A percentile compares a stretch with the other conserved stretches of the same genome.
Conservation (phyloP, 208 protist species). For the Leishmania lainsoni region DNA sequence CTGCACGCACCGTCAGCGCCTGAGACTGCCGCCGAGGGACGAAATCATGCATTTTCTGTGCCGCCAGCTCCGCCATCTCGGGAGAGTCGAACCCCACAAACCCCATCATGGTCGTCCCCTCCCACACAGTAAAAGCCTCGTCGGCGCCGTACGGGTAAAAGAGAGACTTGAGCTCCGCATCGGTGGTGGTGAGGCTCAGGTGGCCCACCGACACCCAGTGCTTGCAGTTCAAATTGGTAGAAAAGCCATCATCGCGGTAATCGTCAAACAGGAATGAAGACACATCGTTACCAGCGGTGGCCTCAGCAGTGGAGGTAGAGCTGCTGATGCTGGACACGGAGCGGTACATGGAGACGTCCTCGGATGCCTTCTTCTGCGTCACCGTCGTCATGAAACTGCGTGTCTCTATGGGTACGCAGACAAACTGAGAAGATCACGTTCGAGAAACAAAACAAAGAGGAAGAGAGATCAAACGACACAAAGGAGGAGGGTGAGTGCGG, state of each 20-base stretch:
- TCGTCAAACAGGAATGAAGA: slow-evolving; percentile 63
- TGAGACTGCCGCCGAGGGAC: slow-evolving; percentile 78
- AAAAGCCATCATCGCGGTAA: slow-evolving; percentile 37
- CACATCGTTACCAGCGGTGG: slow-evolving; percentile 69
- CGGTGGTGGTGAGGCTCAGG: slow-evolving; percentile 57
- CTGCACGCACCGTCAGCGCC: slow-evolving; percentile 46
- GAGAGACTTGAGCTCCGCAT: slow-evolving; percentile 60
- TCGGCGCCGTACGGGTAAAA: slow-evolving; percentile 88
- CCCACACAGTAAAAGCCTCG: slow-evolving; percentile 66
- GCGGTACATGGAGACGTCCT: slow-evolving; percentile 27
- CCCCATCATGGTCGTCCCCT: slow-evolving; percentile 46
- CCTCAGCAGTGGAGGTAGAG: slow-evolving; percentile 65
- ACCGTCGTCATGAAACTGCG: neutral
- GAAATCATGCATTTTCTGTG: slow-evolving; percentile 84
- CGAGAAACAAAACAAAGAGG: neutral
- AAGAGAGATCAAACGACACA: neutral
- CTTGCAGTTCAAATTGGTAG: slow-evolving; percentile 34
- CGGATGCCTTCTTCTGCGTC: slow-evolving; percentile 12
- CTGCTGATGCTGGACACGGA: slow-evolving; percentile 43
- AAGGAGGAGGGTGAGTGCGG: neutral
- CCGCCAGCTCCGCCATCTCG: slow-evolving; percentile 67
- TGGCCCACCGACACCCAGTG: slow-evolving; percentile 71
- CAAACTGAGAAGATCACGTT: neutral
- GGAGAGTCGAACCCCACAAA: slow-evolving; percentile 78
- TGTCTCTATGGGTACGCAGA: slow-evolving; percentile 1